A percentile compares a stretch with the other conserved stretches of the same genome.
These are phyloP conservation scores for Rhizopogon parksii DNA, from an alignment of 1,284 basidiomycete species.

Conservation along the genomic window DNA sequence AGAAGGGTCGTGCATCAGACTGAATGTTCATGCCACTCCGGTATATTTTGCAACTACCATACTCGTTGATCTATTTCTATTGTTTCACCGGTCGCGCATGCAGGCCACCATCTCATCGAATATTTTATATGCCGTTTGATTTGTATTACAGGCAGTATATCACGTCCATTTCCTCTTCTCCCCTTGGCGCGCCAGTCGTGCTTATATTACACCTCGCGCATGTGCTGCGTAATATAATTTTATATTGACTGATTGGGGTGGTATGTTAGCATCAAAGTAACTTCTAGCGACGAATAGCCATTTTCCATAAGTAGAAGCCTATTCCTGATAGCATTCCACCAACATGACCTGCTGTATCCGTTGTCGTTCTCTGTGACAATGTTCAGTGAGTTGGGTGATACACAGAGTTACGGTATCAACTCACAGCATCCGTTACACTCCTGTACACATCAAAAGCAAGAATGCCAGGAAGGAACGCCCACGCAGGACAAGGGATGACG, in stretches of 20 bases:
- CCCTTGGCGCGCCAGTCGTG: neutral
- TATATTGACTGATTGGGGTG: no score
- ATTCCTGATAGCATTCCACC: slow-evolving; percentile 71
- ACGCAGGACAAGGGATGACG: slow-evolving; percentile 79
- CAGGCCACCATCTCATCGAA: no score
- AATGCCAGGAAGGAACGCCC: slow-evolving; percentile 69
- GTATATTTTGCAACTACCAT: neutral
- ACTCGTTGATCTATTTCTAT: neutral
- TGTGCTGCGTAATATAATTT: neutral
- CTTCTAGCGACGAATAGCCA: slow-evolving; percentile 23
- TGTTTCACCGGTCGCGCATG: neutral
- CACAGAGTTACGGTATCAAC: slow-evolving; percentile 12
- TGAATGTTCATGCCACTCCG: slow-evolving; percentile 3
- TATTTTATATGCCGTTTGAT: neutral
- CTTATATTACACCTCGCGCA: slow-evolving; percentile 12
- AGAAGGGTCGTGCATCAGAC: slow-evolving; percentile 17
- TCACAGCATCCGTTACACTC: slow-evolving; percentile 44
- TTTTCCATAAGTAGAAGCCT: slow-evolving; percentile 44
- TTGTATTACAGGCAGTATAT: slow-evolving; percentile 9
- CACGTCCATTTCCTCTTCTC: slow-evolving; percentile 8
- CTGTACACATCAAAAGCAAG: slow-evolving; percentile 59
- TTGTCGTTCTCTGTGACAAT: slow-evolving; percentile 32
- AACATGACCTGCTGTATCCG: slow-evolving; percentile 75
- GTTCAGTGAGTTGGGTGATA: neutral
- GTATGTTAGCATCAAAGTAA: no score